Percentiles rank a stretch among this genome's conserved stretches.
These are phyloP conservation scores for Lumnitzera racemosa DNA, from an alignment of 345 rosid genomes.

Conservation along the genomic window DNA sequence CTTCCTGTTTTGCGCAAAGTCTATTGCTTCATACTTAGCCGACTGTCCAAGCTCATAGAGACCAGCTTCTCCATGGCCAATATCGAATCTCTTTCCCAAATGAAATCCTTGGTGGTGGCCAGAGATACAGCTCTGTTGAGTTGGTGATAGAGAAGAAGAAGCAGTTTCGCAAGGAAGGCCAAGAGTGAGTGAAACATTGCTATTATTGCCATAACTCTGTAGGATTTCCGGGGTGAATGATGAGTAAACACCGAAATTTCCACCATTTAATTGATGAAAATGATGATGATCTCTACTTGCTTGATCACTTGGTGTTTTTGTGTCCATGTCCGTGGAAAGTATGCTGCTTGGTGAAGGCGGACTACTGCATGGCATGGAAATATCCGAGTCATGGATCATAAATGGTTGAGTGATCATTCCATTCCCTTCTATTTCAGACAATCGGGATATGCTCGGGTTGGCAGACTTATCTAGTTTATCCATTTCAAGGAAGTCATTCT, in stretches of 20 bases:
- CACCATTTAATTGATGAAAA: constrained; percentile 3
- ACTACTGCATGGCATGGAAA: constrained; percentile 5
- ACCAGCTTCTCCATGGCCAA: constrained; percentile 25
- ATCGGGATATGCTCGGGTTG: constrained; percentile 5
- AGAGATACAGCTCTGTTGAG: constrained; percentile 31
- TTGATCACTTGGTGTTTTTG: constrained; percentile 14
- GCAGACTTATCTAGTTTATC: not conserved
- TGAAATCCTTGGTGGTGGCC: constrained; percentile 26
- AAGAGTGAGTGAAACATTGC: constrained; percentile 52
- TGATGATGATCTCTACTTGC: constrained; percentile 8
- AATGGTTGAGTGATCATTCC: constrained; percentile 10
- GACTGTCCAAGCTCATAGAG: constrained; percentile 23
- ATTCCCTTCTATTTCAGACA: constrained; percentile 24
- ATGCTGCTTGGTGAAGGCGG: constrained; percentile 14
- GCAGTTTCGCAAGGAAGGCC: constrained; percentile 47
- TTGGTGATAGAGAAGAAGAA: constrained; percentile 26
- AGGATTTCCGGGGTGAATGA: constrained; percentile 17
- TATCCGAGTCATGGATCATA: constrained; percentile 17
- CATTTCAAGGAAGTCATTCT: too few species aligned
- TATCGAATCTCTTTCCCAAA: constrained; percentile 34
- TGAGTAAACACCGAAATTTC: too few species aligned
- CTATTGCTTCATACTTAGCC: constrained; percentile 27
- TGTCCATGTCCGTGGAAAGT: constrained; percentile 28
- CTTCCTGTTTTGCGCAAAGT: constrained; percentile 35
- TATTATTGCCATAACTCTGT: constrained; percentile 36